Conservation (phyloP, 768 basidiomycete genomes). For the Udeniomyces megalosporus region DNA sequence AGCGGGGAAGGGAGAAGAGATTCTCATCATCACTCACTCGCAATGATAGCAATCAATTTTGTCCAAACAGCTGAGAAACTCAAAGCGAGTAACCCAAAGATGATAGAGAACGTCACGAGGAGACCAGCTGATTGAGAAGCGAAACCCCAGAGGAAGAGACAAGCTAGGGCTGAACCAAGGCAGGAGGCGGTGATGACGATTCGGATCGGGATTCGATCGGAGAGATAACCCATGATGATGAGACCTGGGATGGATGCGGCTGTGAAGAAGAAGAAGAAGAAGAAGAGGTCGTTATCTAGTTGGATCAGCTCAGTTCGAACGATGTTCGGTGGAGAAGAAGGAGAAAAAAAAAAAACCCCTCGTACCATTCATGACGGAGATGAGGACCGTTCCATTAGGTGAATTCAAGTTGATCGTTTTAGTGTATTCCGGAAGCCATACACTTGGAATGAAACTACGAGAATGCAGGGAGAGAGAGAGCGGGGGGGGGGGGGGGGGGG, state of each 20-base stretch:
- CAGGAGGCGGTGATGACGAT: slow-evolving; percentile 21
- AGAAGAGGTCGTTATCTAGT: no score
- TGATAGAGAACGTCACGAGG: slow-evolving; percentile 20
- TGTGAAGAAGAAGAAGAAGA: neutral
- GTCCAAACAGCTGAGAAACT: slow-evolving; percentile 23
- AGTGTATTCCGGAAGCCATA: slow-evolving; percentile 25
- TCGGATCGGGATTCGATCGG: slow-evolving; percentile 21
- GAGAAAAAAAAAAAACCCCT: neutral
- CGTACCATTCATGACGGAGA: slow-evolving; percentile 26
- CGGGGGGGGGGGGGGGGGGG: no score
- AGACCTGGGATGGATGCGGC: slow-evolving; percentile 25
- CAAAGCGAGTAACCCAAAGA: slow-evolving; percentile 21
- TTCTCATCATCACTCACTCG: slow-evolving; percentile 17
- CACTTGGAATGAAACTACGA: no score
- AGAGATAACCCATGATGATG: slow-evolving; percentile 21
- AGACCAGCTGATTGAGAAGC: slow-evolving; percentile 17
- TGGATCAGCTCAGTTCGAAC: no score
- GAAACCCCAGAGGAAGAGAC: slow-evolving; percentile 27
- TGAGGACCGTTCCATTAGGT: slow-evolving; percentile 22
- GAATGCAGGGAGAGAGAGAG: no score
- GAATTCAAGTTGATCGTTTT: slow-evolving; percentile 18
- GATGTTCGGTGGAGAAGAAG: neutral
- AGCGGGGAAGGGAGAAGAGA: neutral
- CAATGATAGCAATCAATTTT: slow-evolving; percentile 21
- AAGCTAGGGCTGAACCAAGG: slow-evolving; percentile 20